phyloP scores from a whole-genome alignment of 768 basidiomycete genomes.

The Suillus subluteus region DNA sequence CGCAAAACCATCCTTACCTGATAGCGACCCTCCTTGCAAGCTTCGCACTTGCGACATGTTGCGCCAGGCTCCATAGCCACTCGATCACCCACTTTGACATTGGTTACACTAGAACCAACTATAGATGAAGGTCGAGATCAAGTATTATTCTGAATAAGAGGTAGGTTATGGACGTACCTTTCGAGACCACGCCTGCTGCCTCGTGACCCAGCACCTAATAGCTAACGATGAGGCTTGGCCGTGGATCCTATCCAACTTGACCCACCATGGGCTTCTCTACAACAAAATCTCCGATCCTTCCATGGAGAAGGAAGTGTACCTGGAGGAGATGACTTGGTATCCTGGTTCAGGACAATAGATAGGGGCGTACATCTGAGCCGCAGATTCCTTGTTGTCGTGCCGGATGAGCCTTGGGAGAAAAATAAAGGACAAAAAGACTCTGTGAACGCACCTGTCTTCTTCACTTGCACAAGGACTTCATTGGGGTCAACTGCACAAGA shows the following conservation, averaged over 20 bases:
- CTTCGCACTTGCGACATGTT: slow-evolving; percentile 81
- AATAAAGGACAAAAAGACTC: slow-evolving; percentile 5
- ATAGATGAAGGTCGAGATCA: slow-evolving; percentile 8
- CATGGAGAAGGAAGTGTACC: slow-evolving; percentile 82
- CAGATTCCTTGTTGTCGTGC: slow-evolving; percentile 68
- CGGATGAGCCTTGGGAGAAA: slow-evolving; percentile 15
- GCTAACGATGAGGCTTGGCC: slow-evolving; percentile 1
- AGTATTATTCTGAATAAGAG: background rate
- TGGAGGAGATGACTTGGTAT: slow-evolving; percentile 31
- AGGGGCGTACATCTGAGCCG: slow-evolving; percentile 74
- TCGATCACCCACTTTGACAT: slow-evolving; percentile 80
- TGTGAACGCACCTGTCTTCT: slow-evolving; percentile 75
- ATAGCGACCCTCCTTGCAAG: slow-evolving; percentile 84
- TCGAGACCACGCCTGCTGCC: slow-evolving; percentile 77
- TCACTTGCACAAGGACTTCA: slow-evolving; percentile 87
- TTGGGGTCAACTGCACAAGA: slow-evolving; percentile 56
- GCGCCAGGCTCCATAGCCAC: slow-evolving; percentile 93
- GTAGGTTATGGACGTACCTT: slow-evolving; percentile 44
- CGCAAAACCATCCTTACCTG: slow-evolving; percentile 50
- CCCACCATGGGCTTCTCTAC: slow-evolving; percentile 80
- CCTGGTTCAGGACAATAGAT: slow-evolving; percentile 15
- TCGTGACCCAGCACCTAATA: slow-evolving; percentile 93
- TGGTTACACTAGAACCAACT: slow-evolving; percentile 80
- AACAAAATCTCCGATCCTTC: slow-evolving; percentile 78
- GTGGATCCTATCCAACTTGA: slow-evolving; percentile 10